Evolutionary conservation across 805 yeast genomes (phyloP), one percentile per base, ranked within the genome.

Genomic region (Saccharomycopsis schoenii): DNA sequence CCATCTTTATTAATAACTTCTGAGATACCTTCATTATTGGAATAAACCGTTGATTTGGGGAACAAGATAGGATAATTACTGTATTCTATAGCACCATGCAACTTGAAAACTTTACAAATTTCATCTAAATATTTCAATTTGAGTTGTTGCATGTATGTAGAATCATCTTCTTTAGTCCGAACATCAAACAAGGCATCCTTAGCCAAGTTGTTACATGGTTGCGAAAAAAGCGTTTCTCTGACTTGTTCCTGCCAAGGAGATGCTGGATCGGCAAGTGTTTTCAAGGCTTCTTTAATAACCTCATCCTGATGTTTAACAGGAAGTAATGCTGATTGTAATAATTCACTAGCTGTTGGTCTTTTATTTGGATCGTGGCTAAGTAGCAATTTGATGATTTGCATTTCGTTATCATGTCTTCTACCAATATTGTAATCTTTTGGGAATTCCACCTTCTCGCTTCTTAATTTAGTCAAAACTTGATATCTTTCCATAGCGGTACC

Each of bases 181-280:
- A 78, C 78, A 62, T 92, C 98, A 71, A 88, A 94, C 63, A 94
- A 76, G 14, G 90, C 81, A 70, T 90, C 97, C 65, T 86, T 84
- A 0, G 96, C 96, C 62, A 88, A 78, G 71, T 86, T 85, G 67
- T 90, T 86, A 24, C 29, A 47, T 0, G 97, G 91, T 67, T 89
- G 96, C 15, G 88, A 79, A 71, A 94, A 94, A 41, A 94, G 74
- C 0, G 94, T 87, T 59, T 86, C 88, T 68, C 97, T 80, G 0
- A 94, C 97, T 70, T 91, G 96, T 65, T 85, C 89, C 66, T 92
- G 94, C 96, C 97, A 91, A 0, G 96, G 92, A 0, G 97, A 89
- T 0, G 94, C 84, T 0, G 97, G 93, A 70, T 91, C 92, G 0
- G 96, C 87, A 61, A 94, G 73, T 36, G 91, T 88, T 65, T 85